phyloP scores from a whole-genome alignment of 23 red algal species.

The Gracilaria domingensis region DNA sequence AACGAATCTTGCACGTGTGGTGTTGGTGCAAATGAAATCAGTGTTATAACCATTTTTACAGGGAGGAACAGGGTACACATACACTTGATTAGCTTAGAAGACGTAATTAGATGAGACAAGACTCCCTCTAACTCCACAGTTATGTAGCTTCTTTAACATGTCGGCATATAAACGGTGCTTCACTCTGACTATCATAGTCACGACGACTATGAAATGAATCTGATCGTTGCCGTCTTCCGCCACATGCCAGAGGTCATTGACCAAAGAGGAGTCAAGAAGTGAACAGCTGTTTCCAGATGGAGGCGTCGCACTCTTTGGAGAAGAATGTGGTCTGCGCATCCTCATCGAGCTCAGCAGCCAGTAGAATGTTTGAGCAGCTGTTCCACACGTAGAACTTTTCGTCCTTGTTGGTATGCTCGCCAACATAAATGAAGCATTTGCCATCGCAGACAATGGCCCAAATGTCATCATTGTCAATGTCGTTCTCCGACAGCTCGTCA shows the following conservation, averaged over 20 bases:
- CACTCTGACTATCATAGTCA: too few species aligned
- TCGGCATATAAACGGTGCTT: too few species aligned
- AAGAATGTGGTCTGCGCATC: conserved; percentile 51
- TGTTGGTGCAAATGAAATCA: too few species aligned
- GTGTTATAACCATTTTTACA: too few species aligned
- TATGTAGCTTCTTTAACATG: background rate
- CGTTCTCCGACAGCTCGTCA: conserved; percentile 32
- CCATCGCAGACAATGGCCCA: conserved; percentile 51
- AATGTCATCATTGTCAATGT: conserved; percentile 60
- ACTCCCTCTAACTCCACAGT: background rate
- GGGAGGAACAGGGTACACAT: too few species aligned
- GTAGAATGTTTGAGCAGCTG: conserved; percentile 42
- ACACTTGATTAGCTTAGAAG: background rate
- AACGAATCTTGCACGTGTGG: too few species aligned
- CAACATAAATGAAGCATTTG: conserved; percentile 65
- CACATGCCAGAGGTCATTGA: too few species aligned
- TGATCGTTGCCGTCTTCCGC: too few species aligned
- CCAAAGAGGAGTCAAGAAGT: background rate
- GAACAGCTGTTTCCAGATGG: conserved; percentile 58
- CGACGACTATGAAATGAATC: too few species aligned
- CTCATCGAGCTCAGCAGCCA: conserved; percentile 32
- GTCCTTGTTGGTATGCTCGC: conserved; percentile 18
- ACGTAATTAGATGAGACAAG: background rate
- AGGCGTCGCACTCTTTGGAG: conserved; percentile 27
- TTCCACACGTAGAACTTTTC: conserved; percentile 72